Evolutionary conservation across 495 filamentous ascomycete species (phyloP), one percentile per base, ranked within the genome.

Genomic region (Xylaria telfairii): DNA sequence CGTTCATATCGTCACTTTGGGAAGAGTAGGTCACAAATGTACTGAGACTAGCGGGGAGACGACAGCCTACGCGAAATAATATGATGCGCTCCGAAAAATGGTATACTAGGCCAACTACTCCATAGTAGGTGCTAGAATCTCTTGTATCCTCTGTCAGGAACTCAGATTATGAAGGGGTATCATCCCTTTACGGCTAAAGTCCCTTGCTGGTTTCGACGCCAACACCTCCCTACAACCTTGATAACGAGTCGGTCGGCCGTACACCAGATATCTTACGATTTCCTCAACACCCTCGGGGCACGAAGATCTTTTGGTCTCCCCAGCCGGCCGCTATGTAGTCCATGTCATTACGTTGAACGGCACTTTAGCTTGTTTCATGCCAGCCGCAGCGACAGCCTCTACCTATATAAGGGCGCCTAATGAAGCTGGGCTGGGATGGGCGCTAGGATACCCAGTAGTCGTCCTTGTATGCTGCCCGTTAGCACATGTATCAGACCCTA

Each of bases 361-460:
- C 13, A 42, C 34, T 41, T 21, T 66, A 66, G 64, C 46, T 53
- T 32, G 64, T 66, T 66, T 66, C 64, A 66, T 42, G 6, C 4
- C 30, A n/a, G 32, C 64, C 63, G 32, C 26, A n/a, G 47, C 30
- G 64, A 54, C 46, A 47, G 32, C 19, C 30, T 65, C 64, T 41
- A 8, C n/a, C 34, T 41, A 42, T 42, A 13, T 26, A 9, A 60
- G 59, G 34, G 59, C 59, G 59, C 59, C 59, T 41, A 62, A 42
- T 24, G 34, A 42, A 62, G 34, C 57, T 42, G 37, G 46, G 46
- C 47, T 54, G 32, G 47, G 42, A 34, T 65, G 62, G 17, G 62
- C 62, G 44, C 46, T 32, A 51, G 46, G 42, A 65, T 65, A 19
- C 37, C 59, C 37, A 28, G 34, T 62, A 62, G 37, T 42, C n/a